phyloP scores from a whole-genome alignment of 2,329 filamentous ascomycete genomes.

The Phyllosticta paracitricarpa region DNA sequence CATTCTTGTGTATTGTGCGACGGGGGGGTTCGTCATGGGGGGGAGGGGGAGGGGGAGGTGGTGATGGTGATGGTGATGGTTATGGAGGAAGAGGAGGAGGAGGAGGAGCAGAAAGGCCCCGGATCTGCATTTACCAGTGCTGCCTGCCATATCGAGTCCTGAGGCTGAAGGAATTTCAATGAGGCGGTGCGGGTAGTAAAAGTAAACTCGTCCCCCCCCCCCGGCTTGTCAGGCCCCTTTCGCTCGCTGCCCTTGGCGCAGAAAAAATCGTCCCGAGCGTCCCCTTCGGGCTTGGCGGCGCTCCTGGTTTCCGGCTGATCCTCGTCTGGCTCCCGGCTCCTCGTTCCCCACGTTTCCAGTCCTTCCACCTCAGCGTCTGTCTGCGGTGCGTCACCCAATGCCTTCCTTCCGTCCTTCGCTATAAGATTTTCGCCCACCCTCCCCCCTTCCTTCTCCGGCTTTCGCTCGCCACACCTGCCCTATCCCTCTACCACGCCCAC shows the following conservation, averaged over 20 bases:
- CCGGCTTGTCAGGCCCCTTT: conserved; percentile 2
- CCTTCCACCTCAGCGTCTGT: neutral
- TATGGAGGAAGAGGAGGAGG: no score
- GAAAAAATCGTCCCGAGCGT: conserved; percentile 10
- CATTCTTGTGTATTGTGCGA: neutral
- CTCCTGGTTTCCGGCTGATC: conserved; percentile 10
- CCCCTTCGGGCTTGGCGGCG: conserved; percentile 10
- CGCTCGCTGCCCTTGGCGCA: conserved; percentile 1
- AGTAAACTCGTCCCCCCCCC: neutral
- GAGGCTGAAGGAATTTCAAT: neutral
- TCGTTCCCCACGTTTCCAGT: conserved; percentile 18
- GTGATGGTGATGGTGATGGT: no score
- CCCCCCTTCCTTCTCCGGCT: conserved; percentile 25
- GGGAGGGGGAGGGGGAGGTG: no score
- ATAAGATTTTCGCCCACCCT: conserved; percentile 25
- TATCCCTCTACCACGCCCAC: neutral
- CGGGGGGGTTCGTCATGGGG: no score
- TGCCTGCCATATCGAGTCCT: neutral
- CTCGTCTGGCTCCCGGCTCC: conserved; percentile 9
- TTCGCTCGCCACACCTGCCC: conserved; percentile 18
- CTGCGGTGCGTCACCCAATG: conserved; percentile 16
- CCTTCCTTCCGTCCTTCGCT: conserved; percentile 8
- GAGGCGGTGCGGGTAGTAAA: conserved; percentile 1
- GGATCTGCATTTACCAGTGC: no score
- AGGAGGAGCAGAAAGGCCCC: no score